Conservation (phyloP, 139 green algal species). For the Trebouxia sp. region DNA sequence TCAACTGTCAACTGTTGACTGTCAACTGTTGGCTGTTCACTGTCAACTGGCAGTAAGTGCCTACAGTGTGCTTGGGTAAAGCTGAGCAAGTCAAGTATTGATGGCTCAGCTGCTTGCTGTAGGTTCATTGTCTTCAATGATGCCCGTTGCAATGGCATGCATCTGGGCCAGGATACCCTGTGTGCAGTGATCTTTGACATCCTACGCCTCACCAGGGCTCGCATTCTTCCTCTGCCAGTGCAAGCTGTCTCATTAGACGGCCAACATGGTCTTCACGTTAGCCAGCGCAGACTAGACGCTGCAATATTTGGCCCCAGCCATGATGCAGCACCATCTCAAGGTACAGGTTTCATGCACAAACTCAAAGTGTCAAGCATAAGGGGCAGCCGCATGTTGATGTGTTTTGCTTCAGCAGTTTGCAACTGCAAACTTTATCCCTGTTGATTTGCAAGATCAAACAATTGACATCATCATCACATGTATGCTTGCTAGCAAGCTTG, state of each 20-base stretch:
- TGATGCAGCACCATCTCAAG: background rate
- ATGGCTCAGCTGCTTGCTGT: background rate
- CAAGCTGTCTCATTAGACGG: constrained; percentile 1
- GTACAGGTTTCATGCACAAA: background rate
- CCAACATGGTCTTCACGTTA: background rate
- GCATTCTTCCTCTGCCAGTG: constrained; percentile 22
- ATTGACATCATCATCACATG: no score
- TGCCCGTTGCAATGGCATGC: background rate
- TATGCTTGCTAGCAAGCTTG: no score
- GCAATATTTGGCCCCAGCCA: no score
- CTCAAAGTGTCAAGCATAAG: background rate
- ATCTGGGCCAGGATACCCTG: background rate
- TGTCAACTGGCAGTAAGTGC: background rate
- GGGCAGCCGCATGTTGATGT: no score
- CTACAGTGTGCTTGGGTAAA: background rate
- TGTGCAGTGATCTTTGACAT: constrained; percentile 28
- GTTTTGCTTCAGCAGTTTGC: background rate
- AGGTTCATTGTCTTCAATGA: constrained; percentile 33
- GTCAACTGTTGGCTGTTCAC: no score
- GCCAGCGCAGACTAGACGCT: background rate
- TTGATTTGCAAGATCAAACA: no score
- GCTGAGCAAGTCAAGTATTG: background rate
- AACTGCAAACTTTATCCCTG: no score
- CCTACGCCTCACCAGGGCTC: constrained; percentile 11
- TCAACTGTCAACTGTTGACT: no score